Evolutionary conservation across 176 grass and related monocot genomes (phyloP).

Genomic region (sorghum (Sorghum bicolor)): Sorghum_bicolor_NCBIv3 NC_012879.2:12712501-12713000

Average conservation of each 20-base stretch:
- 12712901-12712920: background rate
- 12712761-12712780: background rate
- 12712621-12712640: conserved; percentile 20
- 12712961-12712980: too few relatives aligned
- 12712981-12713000: too few relatives aligned
- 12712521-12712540: too few relatives aligned
- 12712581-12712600: too few relatives aligned
- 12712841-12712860: background rate
- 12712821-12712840: background rate
- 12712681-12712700: conserved; percentile 67
- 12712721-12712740: background rate
- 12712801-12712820: background rate
- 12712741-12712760: background rate
- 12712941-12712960: too few relatives aligned
- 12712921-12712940: too few relatives aligned
- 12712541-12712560: too few relatives aligned
- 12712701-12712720: background rate
- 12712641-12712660: conserved; percentile 99
- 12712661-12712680: conserved; percentile 80
- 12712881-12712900: background rate
- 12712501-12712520: too few relatives aligned
- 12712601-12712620: conserved; percentile 12
- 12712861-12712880: background rate
- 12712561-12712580: too few relatives aligned
- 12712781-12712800: background rate